phyloP scores from a whole-genome alignment of 2,329 filamentous ascomycete species.

The Leptographium wingfieldii region DNA sequence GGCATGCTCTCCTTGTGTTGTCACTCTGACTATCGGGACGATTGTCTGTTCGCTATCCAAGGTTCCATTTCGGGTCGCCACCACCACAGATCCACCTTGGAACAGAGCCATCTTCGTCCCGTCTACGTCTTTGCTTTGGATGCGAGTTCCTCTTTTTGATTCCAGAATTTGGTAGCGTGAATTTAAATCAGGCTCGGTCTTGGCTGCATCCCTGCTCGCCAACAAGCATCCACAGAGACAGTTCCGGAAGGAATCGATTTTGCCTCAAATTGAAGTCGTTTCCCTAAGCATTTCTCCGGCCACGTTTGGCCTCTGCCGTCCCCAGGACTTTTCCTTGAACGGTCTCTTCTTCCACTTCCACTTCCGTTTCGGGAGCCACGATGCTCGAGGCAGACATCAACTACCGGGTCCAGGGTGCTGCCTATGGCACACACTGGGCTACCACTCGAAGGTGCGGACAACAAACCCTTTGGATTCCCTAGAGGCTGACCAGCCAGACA shows the following conservation, averaged over 20 bases:
- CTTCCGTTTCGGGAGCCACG: not conserved
- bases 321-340: not conserved
- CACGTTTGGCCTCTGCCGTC: not conserved
- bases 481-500: not conserved
- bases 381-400: constrained; percentile 1
- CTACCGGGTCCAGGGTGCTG: constrained; percentile 4
- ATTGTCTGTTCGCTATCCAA: not conserved
- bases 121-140: not conserved
- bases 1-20: constrained; percentile 1
- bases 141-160: not conserved
- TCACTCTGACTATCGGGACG: not conserved
- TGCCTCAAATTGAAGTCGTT: not conserved
- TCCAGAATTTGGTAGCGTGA: not conserved
- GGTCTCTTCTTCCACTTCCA: not conserved
- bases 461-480: not conserved
- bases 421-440: constrained; percentile 7
- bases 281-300: not conserved
- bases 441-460: constrained; percentile 11
- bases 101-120: not conserved
- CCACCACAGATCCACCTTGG: not conserved
- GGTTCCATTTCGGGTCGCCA: not conserved
- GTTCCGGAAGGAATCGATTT: not conserved
- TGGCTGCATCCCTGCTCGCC: not conserved
- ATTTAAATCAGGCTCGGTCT: not conserved
- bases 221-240: not conserved